These are phyloP conservation scores for Chalciporus sphaerocephalus DNA, from an alignment of 768 basidiomycete genomes.

Conservation along the genomic window DNA sequence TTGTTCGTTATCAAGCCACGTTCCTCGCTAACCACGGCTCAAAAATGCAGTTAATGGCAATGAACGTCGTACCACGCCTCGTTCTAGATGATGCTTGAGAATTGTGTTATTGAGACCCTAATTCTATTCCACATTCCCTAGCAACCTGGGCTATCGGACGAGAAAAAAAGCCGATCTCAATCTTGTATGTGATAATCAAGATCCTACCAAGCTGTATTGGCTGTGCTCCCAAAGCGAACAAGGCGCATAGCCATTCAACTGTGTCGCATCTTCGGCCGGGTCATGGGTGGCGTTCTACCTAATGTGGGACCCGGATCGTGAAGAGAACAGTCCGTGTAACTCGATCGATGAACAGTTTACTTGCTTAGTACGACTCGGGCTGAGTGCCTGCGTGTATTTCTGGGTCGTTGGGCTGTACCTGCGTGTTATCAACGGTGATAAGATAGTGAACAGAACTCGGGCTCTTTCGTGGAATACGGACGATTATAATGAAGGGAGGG, in stretches of 20 bases:
- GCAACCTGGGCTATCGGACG: slow-evolving; percentile 5
- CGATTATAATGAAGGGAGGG: not conserved
- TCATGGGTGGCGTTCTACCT: slow-evolving; percentile 9
- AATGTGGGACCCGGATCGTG: not conserved
- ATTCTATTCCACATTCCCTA: not conserved
- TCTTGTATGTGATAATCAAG: slow-evolving; percentile 1
- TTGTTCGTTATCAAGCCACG: not conserved
- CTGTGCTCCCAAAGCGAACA: slow-evolving; percentile 7
- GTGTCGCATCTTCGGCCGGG: slow-evolving; percentile 1
- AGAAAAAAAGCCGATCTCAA: not conserved
- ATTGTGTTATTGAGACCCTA: not conserved
- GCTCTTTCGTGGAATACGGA: not conserved
- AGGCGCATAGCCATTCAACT: not conserved
- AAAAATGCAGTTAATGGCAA: slow-evolving; percentile 76
- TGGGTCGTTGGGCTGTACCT: slow-evolving; percentile 3
- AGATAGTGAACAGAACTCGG: not conserved
- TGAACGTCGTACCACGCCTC: slow-evolving; percentile 91
- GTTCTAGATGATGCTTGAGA: slow-evolving; percentile 73
- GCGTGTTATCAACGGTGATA: slow-evolving; percentile 3
- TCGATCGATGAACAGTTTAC: not conserved
- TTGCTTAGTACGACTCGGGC: not conserved
- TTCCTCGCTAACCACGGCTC: slow-evolving; percentile 3
- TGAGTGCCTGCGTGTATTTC: not conserved
- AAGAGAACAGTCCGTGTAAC: not conserved
- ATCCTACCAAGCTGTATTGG: slow-evolving; percentile 7